Conservation (phyloP, 202 grass and related monocot genomes). For the Sporobolus alterniflorus region DNA sequence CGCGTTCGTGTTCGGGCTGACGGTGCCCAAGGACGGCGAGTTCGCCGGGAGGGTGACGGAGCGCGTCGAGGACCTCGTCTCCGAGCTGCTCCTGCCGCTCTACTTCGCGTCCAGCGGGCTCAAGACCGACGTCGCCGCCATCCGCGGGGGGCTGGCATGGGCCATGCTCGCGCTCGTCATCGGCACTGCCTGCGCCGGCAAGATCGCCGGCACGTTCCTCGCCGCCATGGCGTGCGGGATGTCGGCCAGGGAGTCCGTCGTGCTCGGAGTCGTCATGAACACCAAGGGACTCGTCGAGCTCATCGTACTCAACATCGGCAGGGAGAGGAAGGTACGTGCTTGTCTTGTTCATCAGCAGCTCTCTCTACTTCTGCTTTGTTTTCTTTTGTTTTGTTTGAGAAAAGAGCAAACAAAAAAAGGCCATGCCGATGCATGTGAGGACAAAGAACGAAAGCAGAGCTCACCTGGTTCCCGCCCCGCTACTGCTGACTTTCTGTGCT, state of each 20-base stretch:
- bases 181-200: constrained; percentile 59
- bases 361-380: too few species aligned
- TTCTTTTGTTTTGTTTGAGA: too few species aligned
- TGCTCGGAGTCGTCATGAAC: constrained; percentile 80
- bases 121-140: constrained; percentile 76
- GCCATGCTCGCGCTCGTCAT: constrained; percentile 69
- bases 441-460: constrained; percentile 39
- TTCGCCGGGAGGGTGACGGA: constrained; percentile 70
- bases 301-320: constrained; percentile 78
- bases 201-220: constrained; percentile 75
- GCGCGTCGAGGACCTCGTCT: constrained; percentile 81
- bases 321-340: constrained; percentile 84
- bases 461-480: constrained; percentile 9
- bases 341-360: too few species aligned
- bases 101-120: constrained; percentile 94
- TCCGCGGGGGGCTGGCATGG: constrained; percentile 59
- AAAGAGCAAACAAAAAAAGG: too few species aligned
- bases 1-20: constrained; percentile 81
- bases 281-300: constrained; percentile 89
- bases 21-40: constrained; percentile 74
- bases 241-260: constrained; percentile 55
- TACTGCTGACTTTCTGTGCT: neutral
- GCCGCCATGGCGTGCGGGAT: too few species aligned
- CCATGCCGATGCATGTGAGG: constrained; percentile 4
- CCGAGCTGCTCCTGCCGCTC: constrained; percentile 72